Conservation (phyloP, 805 yeast species). For the Millerago galiae region DNA sequence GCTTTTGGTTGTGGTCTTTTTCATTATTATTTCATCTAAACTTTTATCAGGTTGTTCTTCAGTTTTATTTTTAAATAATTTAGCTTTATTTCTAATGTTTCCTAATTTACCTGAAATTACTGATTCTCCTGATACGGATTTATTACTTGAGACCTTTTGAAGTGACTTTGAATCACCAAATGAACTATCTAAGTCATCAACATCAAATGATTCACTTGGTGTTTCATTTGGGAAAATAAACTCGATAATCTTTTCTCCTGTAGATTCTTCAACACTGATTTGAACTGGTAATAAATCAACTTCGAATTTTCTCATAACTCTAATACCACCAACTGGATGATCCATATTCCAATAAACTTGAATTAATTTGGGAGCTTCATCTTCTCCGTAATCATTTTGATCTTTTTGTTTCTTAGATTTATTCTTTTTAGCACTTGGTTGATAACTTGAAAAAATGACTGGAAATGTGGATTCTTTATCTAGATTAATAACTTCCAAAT, state of each 20-base stretch:
- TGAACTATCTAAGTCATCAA: too few relatives aligned
- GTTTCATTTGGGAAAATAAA: conserved; percentile 61
- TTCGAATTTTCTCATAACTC: conserved; percentile 63
- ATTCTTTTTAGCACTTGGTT: conserved; percentile 9
- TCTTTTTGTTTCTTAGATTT: conserved; percentile 5
- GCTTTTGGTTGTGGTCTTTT: neutral
- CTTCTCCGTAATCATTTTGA: conserved; percentile 2
- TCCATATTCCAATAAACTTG: conserved; percentile 69
- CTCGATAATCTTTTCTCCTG: conserved; percentile 54
- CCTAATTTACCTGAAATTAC: neutral
- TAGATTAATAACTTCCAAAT: conserved; percentile 66
- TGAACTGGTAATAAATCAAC: conserved; percentile 59
- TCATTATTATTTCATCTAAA: conserved; percentile 8
- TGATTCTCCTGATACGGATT: neutral
- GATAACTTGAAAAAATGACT: conserved; percentile 56
- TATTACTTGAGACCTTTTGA: neutral
- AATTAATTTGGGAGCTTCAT: conserved; percentile 29
- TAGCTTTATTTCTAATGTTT: neutral
- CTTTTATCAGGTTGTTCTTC: conserved; percentile 1
- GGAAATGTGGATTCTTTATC: conserved; percentile 55
- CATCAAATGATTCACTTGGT: conserved; percentile 3
- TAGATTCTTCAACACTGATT: conserved; percentile 64
- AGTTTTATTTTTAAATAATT: neutral
- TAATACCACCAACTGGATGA: conserved; percentile 84
- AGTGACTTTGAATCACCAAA: conserved; percentile 1